These are phyloP conservation scores for Sphagnum fallax DNA, from an alignment of 228 moss, liverwort and hornwort species.

Conservation along the genomic window DNA sequence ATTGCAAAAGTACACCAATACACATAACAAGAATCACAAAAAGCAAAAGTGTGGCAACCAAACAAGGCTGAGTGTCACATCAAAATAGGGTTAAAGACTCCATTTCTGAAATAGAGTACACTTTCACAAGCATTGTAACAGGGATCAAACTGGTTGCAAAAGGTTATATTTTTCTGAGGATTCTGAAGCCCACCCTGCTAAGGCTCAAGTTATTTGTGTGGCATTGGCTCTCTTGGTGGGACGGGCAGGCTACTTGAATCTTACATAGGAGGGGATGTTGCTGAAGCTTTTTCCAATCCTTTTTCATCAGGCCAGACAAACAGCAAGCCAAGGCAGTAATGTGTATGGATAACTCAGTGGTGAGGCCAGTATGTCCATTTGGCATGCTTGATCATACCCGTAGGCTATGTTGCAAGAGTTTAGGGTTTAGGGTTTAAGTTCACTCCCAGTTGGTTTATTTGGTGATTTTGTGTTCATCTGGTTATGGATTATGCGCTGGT, in stretches of 20 bases:
- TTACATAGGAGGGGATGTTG: slow-evolving; percentile 60
- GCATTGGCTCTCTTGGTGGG: neutral
- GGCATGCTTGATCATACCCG: too few relatives aligned
- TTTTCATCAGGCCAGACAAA: slow-evolving; percentile 99
- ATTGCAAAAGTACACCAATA: neutral
- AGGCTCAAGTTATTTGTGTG: neutral
- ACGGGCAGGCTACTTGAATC: neutral
- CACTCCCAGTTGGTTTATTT: too few relatives aligned
- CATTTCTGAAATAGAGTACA: too few relatives aligned
- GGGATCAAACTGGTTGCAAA: neutral
- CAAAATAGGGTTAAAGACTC: too few relatives aligned
- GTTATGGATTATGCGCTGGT: too few relatives aligned
- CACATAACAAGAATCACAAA: neutral
- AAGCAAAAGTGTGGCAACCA: neutral
- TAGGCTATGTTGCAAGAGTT: too few relatives aligned
- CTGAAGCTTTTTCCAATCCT: slow-evolving; percentile 62
- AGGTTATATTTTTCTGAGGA: neutral
- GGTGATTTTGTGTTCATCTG: too few relatives aligned
- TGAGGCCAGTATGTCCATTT: too few relatives aligned
- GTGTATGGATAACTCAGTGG: too few relatives aligned
- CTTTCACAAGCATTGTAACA: neutral
- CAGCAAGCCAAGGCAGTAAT: slow-evolving; percentile 39
- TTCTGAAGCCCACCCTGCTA: neutral
- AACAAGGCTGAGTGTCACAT: neutral
- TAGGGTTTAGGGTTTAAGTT: too few relatives aligned